Evolutionary conservation across 768 basidiomycete genomes (phyloP), one percentile per base, ranked within the genome.

Genomic region (Pleurotus eryngii): DNA sequence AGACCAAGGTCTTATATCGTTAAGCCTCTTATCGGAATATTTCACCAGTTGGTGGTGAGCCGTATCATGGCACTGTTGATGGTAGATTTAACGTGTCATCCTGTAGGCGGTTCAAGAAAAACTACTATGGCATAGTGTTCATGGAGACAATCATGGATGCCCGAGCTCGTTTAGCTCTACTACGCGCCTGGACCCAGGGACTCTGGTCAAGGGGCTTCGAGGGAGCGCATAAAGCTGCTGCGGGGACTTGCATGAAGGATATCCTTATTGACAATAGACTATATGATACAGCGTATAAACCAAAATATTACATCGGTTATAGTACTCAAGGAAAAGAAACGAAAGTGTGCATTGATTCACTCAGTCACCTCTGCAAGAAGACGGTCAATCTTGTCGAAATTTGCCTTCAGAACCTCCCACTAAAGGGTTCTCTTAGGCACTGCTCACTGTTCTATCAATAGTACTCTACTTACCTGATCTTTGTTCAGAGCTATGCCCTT

Each of bases 11-110:
- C 68, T 87, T 15, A 68, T 83, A 39, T 81, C 81, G 3, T 58
- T 83, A 20, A 58, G 72, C 40, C 61, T 84, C 18, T 67, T 82
- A 56, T 64, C 57, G 57, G 77, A 76, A 46, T 91, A 82, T 64
- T 75, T 85, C 61, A 64, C 62, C 27, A 77, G 78, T 57, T 92
- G 89, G 89, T 90, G 87, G 90, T 90, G 64, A 57, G 88, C 70
- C 30, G 9, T 35, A 35, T 35, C 30, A 3, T 35, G 30, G 30
- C 9, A 9, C 30, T 35, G 11, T 11, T 9, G 8, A 11, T 11
- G 30, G 8, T 11, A 11, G 30, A 35, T 35, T 35, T 35, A 11
- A 35, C 30, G 49, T 12, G 7, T 42, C 61, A 2, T 60, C 22
- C 2, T 30, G 24, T 54, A 92, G 90, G 87, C 72, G 70, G 60